Evolutionary conservation across 1,284 basidiomycete genomes (phyloP), one percentile per base, ranked within the genome.

Genomic region (Termitomyces sp.): DNA sequence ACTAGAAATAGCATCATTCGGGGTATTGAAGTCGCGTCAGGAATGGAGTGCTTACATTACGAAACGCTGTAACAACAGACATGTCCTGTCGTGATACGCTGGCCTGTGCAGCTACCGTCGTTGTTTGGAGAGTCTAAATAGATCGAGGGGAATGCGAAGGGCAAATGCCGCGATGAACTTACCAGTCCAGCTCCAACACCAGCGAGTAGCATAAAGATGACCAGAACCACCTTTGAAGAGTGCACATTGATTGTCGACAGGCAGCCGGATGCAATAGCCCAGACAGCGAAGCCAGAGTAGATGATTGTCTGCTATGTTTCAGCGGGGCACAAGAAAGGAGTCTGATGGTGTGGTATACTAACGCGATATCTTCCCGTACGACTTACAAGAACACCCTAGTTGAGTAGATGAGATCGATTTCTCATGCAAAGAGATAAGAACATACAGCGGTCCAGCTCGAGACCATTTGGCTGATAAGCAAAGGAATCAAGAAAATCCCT

Each of bases 161-260:
- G 8, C 9, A 1, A 45, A 28, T 52, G 17, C 12, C 0, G 42
- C 13, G 5, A 26, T 24, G 7, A 7, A 5, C 71, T 50, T 59
- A 81, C 81, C 62, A 80, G 77, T 1, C 89, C 89, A 12, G 85
- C 83, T 1, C 90, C 90, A 1, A 80, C 65, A 0, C 87, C 89
- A 1, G 81, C 77, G 1, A 92, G 66, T 5, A 91, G 62, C 76
- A 90, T 86, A 60, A 76, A 90, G 5, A 86, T 73, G 0, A 88
- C 80, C n/a, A 88, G 66, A 1, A 79, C 68, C 0, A 75, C 80
- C 43, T 80, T 74, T 1, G 72, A 62, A 0, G 86, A 81, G 5
- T 69, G 65, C 1, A 73, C 70, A 1, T 71, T 77, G 41, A 89
- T 73, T 0, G 82, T 86, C 1, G 86, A 84, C 7, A 90, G 67